phyloP scores from a whole-genome alignment of 2,329 filamentous ascomycete genomes.

The Calonectria fujianensis region DNA sequence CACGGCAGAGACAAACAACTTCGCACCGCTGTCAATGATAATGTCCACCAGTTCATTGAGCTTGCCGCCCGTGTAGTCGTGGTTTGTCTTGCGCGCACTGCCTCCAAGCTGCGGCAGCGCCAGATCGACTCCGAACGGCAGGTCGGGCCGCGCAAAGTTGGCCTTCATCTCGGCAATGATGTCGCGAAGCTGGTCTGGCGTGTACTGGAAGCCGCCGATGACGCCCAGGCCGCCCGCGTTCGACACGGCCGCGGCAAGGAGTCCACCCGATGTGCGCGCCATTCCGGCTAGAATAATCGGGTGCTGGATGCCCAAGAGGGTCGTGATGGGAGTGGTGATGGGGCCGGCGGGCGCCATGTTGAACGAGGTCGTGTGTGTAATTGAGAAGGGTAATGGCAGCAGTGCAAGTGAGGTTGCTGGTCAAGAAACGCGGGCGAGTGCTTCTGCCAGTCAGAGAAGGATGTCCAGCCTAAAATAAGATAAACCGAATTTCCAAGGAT shows the following conservation, averaged over 20 bases:
- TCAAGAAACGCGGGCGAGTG: not conserved
- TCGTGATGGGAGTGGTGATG: conserved; percentile 85
- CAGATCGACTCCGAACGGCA: conserved; percentile 94
- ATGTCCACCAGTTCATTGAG: conserved; percentile 92
- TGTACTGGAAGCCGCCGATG: conserved; percentile 83
- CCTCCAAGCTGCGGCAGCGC: conserved; percentile 93
- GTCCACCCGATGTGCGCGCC: conserved; percentile 88
- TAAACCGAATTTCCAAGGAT: not conserved
- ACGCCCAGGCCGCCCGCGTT: conserved; percentile 91
- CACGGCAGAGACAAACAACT: conserved; percentile 90
- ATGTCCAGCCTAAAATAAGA: not conserved
- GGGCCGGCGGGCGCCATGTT: conserved; percentile 68
- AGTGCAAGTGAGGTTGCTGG: conserved; percentile 22
- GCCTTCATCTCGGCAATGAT: conserved; percentile 93
- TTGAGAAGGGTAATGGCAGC: not conserved
- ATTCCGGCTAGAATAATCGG: conserved; percentile 95
- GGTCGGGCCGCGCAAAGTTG: conserved; percentile 77
- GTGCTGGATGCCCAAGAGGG: conserved; percentile 88
- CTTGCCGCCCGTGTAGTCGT: conserved; percentile 94
- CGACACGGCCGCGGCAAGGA: conserved; percentile 88
- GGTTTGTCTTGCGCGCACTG: conserved; percentile 90
- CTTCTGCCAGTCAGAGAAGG: not conserved
- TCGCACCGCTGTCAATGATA: conserved; percentile 88
- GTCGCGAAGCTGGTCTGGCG: conserved; percentile 81
- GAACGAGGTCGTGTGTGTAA: not conserved